Conservation (phyloP, 2,329 filamentous ascomycete species). For the Pyrenochaeta sp. region DNA sequence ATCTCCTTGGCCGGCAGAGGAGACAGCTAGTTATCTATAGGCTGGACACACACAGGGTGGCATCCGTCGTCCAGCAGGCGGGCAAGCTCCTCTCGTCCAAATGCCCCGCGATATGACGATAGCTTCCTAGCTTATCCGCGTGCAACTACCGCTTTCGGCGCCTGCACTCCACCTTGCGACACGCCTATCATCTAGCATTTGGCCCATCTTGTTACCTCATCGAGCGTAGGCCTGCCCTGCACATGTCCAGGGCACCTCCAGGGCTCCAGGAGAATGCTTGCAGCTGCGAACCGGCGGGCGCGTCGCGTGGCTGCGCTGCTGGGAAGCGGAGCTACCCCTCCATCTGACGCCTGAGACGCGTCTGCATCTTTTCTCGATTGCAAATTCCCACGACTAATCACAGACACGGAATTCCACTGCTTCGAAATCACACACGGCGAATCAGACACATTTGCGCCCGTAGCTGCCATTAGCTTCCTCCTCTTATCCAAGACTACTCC, state of each 20-base stretch:
- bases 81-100: constrained; percentile 12
- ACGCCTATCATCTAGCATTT: constrained; percentile 15
- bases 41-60: constrained; percentile 13
- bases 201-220: not conserved
- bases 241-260: too few species aligned
- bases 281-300: not conserved
- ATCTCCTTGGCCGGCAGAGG: constrained; percentile 26
- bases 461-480: too few species aligned
- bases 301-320: constrained; percentile 10
- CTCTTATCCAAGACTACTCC: too few species aligned
- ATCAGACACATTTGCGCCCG: too few species aligned
- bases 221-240: not conserved
- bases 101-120: constrained; percentile 33
- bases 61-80: too few species aligned
- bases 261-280: too few species aligned
- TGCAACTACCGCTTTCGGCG: constrained; percentile 33
- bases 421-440: too few species aligned
- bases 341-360: constrained; percentile 7
- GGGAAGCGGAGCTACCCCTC: constrained; percentile 20
- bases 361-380: not conserved
- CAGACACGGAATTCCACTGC: too few species aligned
- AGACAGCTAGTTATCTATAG: constrained; percentile 30
- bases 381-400: too few species aligned
- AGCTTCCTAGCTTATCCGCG: constrained; percentile 25
- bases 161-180: constrained; percentile 15